Evolutionary conservation across 805 yeast species (phyloP), one percentile per base, ranked within the genome.

Genomic region (Yamadazyma philogaea): DNA sequence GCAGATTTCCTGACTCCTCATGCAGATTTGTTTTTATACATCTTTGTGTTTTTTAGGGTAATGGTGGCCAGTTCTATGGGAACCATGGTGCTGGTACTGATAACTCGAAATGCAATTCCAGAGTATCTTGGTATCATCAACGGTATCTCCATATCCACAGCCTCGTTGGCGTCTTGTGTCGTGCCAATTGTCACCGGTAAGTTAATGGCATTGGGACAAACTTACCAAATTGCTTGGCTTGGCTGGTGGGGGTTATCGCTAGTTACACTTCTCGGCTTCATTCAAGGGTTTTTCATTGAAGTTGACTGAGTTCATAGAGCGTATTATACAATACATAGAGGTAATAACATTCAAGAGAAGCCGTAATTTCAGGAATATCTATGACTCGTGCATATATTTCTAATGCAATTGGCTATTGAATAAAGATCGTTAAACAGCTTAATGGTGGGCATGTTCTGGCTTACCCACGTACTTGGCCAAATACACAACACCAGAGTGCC

Each of bases 401-500:
- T 40, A 20, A 40, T 40, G 43, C 43, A 40, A 34, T 22, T 24
- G 28, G 12, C 28, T 24, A 24, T 24, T 24, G 28, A 22, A 30
- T 30, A 32, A 17, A 36, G n/a, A 36, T 37, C 28, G 22, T 15
- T 22, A 30, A 39, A 20, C 32, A 24, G 28, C 28, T 24, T 50
- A 63, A 54, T 75, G 78, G 64, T 79, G 82, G 63, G 73, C 77
- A 62, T 78, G 82, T 58, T 70, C 78, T 54, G 83, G 84, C 54
- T 81, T 84, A 69, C 96, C 97, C 59, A 90, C 77, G 72, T 82
- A 84, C 72, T 89, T 86, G 58, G 90, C 72, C 61, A 86, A 81
- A 78, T 85, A 91, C 54, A 89, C 96, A 56, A 90, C 84, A 70
- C 99, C 99, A 70, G 98, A 91, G 70, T 93, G 96, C 96, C 96